Percentiles rank a stretch among this genome's conserved stretches.
Conservation (phyloP, 2,329 filamentous ascomycete genomes). For the Juglanconis sp. region DNA sequence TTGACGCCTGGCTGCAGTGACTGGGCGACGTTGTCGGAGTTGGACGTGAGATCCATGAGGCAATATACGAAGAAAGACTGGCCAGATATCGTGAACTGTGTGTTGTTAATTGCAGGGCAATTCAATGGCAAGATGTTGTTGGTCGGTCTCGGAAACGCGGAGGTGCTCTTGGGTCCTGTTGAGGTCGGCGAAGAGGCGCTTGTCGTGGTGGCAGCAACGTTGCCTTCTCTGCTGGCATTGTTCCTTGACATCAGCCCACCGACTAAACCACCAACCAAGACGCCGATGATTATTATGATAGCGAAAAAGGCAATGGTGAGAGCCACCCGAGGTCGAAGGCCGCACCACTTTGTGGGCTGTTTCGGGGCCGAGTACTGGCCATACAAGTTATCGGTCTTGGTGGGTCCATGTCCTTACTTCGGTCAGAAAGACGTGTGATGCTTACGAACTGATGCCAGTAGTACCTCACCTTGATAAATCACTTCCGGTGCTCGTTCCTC, state of each 20-base stretch:
- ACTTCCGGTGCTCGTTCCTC: no score
- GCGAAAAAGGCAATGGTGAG: neutral
- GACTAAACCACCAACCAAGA: neutral
- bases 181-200: neutral
- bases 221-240: neutral
- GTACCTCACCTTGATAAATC: no score
- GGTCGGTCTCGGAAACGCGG: neutral
- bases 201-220: neutral
- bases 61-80: neutral
- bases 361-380: neutral
- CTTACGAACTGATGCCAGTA: no score
- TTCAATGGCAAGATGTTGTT: constrained; percentile 1
- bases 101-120: constrained; percentile 4
- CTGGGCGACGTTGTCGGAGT: neutral
- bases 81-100: neutral
- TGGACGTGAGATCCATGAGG: neutral
- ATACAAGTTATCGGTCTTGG: neutral
- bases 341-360: neutral
- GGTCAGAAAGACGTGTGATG: no score
- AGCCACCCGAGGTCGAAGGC: neutral
- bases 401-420: no score
- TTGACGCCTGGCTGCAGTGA: neutral
- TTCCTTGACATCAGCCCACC: neutral
- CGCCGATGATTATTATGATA: neutral
- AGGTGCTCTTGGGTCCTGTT: constrained; percentile 11